phyloP scores from a whole-genome alignment of 1,139 yeast species.

The Casaregolazyma suthepensis region DNA sequence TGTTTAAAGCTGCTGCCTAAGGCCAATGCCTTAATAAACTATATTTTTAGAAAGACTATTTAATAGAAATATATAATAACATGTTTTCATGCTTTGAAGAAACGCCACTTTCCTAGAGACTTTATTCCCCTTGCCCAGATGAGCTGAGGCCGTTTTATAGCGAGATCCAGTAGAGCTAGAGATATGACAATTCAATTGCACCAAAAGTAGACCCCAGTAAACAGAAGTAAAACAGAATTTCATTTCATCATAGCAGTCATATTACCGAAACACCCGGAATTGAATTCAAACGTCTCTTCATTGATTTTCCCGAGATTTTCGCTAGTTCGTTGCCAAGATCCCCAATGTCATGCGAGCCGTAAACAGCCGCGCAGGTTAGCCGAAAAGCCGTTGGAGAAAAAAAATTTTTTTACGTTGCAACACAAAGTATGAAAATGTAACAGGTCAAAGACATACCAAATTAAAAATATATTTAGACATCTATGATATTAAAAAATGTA shows the following conservation, averaged over 20 bases:
- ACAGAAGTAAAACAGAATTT: no score
- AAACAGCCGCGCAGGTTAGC: not conserved
- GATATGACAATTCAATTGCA: no score
- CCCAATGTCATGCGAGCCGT: not conserved
- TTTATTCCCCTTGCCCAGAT: not conserved
- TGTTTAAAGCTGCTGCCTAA: not conserved
- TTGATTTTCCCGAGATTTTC: not conserved
- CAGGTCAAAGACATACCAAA: not conserved
- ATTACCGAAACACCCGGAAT: not conserved
- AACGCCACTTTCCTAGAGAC: not conserved
- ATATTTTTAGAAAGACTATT: not conserved
- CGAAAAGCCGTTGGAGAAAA: not conserved
- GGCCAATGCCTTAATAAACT: not conserved
- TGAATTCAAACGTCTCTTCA: not conserved
- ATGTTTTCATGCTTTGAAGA: not conserved
- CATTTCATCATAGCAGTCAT: no score
- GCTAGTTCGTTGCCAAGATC: not conserved
- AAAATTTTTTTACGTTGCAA: no score
- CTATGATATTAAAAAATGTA: not conserved
- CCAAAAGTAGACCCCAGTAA: no score
- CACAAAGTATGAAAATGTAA: not conserved
- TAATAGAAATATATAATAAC: not conserved
- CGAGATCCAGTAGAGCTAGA: no score
- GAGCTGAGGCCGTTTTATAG: no score
- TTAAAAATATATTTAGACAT: not conserved